Evolutionary conservation across 192 early-diverging fungal species (phyloP).

Genomic region (Coemansia sp.): DNA sequence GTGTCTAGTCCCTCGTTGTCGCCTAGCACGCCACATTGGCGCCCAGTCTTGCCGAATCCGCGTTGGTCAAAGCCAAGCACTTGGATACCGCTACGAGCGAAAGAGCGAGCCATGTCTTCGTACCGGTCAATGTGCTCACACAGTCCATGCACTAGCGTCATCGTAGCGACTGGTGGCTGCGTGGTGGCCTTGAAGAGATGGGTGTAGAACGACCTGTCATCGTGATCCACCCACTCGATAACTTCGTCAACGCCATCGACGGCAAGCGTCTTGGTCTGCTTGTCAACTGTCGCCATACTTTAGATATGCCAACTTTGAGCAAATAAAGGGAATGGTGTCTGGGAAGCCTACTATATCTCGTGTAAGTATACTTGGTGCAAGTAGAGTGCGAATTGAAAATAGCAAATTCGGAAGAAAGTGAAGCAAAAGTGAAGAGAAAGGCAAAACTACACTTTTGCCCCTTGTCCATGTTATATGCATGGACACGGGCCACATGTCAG

Average conservation of each 20-base stretch:
- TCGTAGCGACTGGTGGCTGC: slow-evolving; percentile 52
- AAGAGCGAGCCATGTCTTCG: slow-evolving; percentile 48
- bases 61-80: slow-evolving; percentile 63
- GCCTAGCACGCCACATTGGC: slow-evolving; percentile 43
- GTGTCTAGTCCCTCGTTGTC: slow-evolving; percentile 50
- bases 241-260: slow-evolving; percentile 36
- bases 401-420: neutral
- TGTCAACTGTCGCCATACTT: slow-evolving; percentile 2
- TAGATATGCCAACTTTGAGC: neutral
- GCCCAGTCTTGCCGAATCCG: slow-evolving; percentile 63
- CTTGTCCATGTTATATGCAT: too few relatives aligned
- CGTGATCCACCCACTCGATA: slow-evolving; percentile 36
- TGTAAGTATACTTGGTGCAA: neutral
- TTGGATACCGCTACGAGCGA: slow-evolving; percentile 59
- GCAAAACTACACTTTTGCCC: neutral
- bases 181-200: slow-evolving; percentile 27
- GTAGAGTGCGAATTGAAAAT: neutral
- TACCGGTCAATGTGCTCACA: slow-evolving; percentile 68
- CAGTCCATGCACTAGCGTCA: slow-evolving; percentile 62
- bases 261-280: slow-evolving; percentile 11
- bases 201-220: slow-evolving; percentile 33
- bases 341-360: neutral
- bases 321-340: neutral
- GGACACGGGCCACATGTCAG: neutral
- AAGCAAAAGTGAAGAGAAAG: neutral